Evolutionary conservation across 1,284 basidiomycete species (phyloP), one percentile per base, ranked within the genome.

Genomic region (Macrocybe sp.): DNA sequence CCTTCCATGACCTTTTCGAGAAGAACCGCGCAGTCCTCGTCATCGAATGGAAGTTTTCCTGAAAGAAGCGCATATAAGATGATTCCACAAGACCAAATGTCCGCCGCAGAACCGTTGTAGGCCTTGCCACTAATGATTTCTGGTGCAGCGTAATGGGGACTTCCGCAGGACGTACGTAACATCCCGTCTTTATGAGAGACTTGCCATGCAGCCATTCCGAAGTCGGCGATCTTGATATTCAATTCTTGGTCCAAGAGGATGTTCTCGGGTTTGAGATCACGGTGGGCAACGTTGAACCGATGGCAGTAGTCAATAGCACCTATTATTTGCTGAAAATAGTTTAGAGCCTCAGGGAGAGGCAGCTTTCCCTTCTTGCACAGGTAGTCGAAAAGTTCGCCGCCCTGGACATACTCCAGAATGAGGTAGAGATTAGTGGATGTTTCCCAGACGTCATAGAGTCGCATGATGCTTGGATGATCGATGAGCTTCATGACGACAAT

Each of bases 401-500:
- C 95, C 57, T 95, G 90, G 53, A 97, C 88, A 64, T 97, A 99
- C 69, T 99, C 96, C 64, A 99, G 88, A 60, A 99, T 88, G 50
- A 99, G 85, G 66, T 81, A 96, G 57, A 97, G 81, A 54, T 95
- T 87, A 44, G 83, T 83, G 3, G 86, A 89, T 0, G 93, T 97
- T 71, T 99, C 95, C 89, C 93, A 98, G 51, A 99, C 96, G 63
- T 99, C 96, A 72, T 95, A 96, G 37, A 99, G 79, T 45, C 85
- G 86, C 75, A 92, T 81, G 54, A 99, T 84, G 67, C 97, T 97
- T 2, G 96, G 95, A 64, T 99, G 96, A 59, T 97, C 90, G 60
- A 99, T 90, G 52, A 99, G 85, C 67, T 98, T 98, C 96, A 99
- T 98, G 65, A 99, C 91, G 58, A 98, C 93, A 52, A 99, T 98